phyloP scores from a whole-genome alignment of 441 rosid species.

The Jatropha multifida region DNA sequence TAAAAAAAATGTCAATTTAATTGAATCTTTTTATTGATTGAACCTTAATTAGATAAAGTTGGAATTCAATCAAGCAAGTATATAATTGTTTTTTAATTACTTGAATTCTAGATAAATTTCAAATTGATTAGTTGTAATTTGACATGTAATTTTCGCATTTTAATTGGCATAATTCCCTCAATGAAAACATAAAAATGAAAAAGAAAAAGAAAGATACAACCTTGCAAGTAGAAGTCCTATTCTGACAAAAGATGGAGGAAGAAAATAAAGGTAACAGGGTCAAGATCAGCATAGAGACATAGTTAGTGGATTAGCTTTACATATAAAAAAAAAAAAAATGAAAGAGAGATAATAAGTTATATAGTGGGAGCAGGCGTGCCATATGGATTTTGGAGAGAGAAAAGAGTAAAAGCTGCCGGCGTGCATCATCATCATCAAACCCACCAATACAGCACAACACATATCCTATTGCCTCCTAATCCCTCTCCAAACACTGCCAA shows the following conservation, averaged over 20 bases:
- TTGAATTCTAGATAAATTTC: too few species aligned
- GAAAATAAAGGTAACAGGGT: slow-evolving; percentile 34
- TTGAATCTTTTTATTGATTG: too few species aligned
- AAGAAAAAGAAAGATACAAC: too few species aligned
- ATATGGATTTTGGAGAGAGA: slow-evolving; percentile 31
- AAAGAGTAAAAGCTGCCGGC: slow-evolving; percentile 76
- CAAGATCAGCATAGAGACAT: slow-evolving; percentile 33
- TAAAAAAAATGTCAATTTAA: too few species aligned
- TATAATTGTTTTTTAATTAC: too few species aligned
- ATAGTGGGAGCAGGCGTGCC: slow-evolving; percentile 72
- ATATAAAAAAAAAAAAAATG: slow-evolving; percentile 11
- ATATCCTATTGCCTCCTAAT: slow-evolving; percentile 56
- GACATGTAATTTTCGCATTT: too few species aligned
- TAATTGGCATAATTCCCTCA: too few species aligned
- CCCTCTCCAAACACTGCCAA: slow-evolving; percentile 70
- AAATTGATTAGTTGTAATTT: too few species aligned
- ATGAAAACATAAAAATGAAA: too few species aligned
- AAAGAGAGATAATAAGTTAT: slow-evolving; percentile 29
- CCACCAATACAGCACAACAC: slow-evolving; percentile 23
- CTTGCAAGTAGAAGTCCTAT: too few species aligned
- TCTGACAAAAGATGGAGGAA: slow-evolving; percentile 28
- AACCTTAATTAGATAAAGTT: too few species aligned
- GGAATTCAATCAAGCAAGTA: too few species aligned
- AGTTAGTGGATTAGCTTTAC: slow-evolving; percentile 56
- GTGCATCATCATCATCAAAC: slow-evolving; percentile 76